These are phyloP conservation scores for Pyrenochaeta sp. DNA, from an alignment of 2,329 filamentous ascomycete species.

Conservation along the genomic window DNA sequence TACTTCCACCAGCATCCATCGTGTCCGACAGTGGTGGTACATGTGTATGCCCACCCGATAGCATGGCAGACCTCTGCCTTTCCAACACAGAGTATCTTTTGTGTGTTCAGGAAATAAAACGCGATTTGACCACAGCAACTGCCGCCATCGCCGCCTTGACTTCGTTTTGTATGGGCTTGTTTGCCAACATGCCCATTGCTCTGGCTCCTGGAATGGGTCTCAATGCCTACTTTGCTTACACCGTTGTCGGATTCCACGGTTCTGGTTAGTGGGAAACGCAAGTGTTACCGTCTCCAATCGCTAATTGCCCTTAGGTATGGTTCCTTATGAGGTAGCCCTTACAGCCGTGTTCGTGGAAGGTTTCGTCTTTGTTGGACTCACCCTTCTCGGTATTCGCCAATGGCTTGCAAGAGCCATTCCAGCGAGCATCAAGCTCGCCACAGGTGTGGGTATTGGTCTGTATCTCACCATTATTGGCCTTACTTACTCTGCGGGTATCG, in stretches of 20 bases:
- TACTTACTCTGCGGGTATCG: constrained; percentile 84
- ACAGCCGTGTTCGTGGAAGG: constrained; percentile 91
- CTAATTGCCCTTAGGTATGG: constrained; percentile 51
- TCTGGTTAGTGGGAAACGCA: constrained; percentile 56
- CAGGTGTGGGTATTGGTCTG: constrained; percentile 83
- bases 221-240: constrained; percentile 88
- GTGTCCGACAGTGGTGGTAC: constrained; percentile 76
- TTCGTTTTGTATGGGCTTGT: constrained; percentile 83
- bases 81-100: constrained; percentile 66
- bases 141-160: constrained; percentile 81
- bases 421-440: constrained; percentile 84
- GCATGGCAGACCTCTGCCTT: constrained; percentile 59
- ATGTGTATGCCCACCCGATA: constrained; percentile 69
- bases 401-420: constrained; percentile 77
- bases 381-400: constrained; percentile 74
- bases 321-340: constrained; percentile 77
- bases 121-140: constrained; percentile 84
- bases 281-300: too few relatives aligned
- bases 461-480: constrained; percentile 80
- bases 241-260: constrained; percentile 79
- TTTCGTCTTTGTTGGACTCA: constrained; percentile 82
- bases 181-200: constrained; percentile 81
- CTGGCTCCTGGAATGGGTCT: constrained; percentile 80
- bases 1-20: constrained; percentile 62
- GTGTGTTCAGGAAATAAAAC: constrained; percentile 70